Base-by-base conservation (phyloP, 2,329 filamentous ascomycete species). In the Ceratocystis cubensis region DNA sequence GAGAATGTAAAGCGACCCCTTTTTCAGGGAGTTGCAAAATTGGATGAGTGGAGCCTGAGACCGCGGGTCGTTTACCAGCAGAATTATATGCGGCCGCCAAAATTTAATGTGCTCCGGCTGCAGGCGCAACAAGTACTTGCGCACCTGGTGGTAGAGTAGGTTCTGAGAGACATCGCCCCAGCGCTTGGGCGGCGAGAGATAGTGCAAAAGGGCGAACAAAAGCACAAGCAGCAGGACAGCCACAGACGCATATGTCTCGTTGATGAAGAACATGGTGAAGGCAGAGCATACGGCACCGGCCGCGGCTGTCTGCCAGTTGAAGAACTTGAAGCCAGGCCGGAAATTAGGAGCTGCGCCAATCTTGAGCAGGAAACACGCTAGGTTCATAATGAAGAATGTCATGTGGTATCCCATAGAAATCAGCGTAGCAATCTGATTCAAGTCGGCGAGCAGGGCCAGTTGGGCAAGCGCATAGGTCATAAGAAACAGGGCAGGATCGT, bases 331-430 rank as follows among this genome's bases (percentile, higher is more conserved):
- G 0, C 88, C 90, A 0, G 91, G 91, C 28, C 91, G 81, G 71
- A 96, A 96, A 73, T 96, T 96, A 3, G 91, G 91, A 0, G 91
- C 91, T 0, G 91, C 93, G 1, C 89, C 88, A 66, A 96, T 87
- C 73, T 93, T 93, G 66, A 96, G 80, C 1, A 95, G 78, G 71
- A 96, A 95, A 71, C 90, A 95, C 5, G 91, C 91, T 7, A 95
- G 76, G 70, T 96, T 95, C 75, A 89, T 94, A 50, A 93, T 88
- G 63, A 95, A 83, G 72, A 95, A 96, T 0, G 91, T 96, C 87
- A 95, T 93, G 80, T 94, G 84, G 73, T 94, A 95, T 17, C 89
- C 88, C 88, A 95, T 95, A 1, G 91, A 93, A 59, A 95, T 90
- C 67, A 95, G 85, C 0, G 89, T 93, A 5, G 91, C 91, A 71